A percentile compares a stretch with the other conserved stretches of the same genome.
Conservation (phyloP, 371 early-diverging fungal genomes). For the Amoeboaphelidium protococcarum region DNA sequence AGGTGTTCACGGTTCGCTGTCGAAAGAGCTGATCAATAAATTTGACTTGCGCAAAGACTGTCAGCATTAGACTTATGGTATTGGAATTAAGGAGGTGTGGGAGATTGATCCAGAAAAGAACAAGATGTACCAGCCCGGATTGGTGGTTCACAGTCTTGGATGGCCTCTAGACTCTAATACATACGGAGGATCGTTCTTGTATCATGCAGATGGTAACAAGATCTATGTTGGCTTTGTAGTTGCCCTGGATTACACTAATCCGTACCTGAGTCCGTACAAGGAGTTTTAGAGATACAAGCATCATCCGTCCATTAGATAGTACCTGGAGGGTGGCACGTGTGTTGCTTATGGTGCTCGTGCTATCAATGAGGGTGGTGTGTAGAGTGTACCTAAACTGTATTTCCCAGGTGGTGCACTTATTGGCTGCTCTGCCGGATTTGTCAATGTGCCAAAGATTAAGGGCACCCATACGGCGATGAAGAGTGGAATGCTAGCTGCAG, state of each 20-base stretch:
- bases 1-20: constrained; percentile 86
- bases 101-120: constrained; percentile 64
- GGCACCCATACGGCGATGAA: constrained; percentile 97
- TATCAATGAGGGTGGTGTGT: constrained; percentile 71
- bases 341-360: constrained; percentile 87
- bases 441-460: constrained; percentile 94
- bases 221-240: constrained; percentile 69
- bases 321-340: constrained; percentile 74
- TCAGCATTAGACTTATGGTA: constrained; percentile 63
- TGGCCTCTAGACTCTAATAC: constrained; percentile 71
- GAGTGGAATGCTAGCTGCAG: constrained; percentile 63
- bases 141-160: constrained; percentile 65
- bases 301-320: constrained; percentile 51
- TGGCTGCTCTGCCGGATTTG: constrained; percentile 85
- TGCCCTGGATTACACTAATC: constrained; percentile 79
- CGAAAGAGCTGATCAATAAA: constrained; percentile 62
- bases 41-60: constrained; percentile 60
- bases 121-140: constrained; percentile 43
- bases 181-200: constrained; percentile 84
- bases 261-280: constrained; percentile 79
- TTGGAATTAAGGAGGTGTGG: constrained; percentile 96
- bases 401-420: constrained; percentile 92
- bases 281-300: constrained; percentile 85
- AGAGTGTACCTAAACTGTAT: constrained; percentile 70
- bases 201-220: constrained; percentile 71